Evolutionary conservation across 306 rosid genomes (phyloP), one percentile per base, ranked within the genome.

Genomic region (Citrullus amarus): DNA sequence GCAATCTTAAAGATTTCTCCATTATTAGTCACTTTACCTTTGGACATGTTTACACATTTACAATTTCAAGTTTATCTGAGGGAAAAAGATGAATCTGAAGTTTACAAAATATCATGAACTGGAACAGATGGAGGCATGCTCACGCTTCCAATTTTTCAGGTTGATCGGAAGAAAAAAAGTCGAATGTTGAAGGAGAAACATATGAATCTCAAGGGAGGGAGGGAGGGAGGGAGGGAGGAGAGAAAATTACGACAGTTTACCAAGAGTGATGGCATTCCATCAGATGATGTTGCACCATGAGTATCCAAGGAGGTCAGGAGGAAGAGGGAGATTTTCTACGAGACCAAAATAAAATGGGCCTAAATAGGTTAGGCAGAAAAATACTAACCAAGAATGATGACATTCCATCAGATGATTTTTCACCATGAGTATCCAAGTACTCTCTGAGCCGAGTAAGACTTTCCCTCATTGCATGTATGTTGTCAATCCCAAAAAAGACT

Each of bases 391-490:
- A 84, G 87, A 89, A 95, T 59, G 99, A 95, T 69, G 96, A 95
- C 96, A 86, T 86, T 88, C 99, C 99, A 85, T 95, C 99, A 5
- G 99, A 95, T 82, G 99, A 95, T 66, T 92, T 71, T 75, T 82
- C 87, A 13, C 99, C 99, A 86, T 95, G 86, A 72, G 93, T 90
- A 81, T 95, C 97, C 79, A 95, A 81, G 85, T 88, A 95, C 44
- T 95, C 99, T 85, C 97, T 90, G 15, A 95, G 93, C 83, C 97
- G 96, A 81, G 86, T 86, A 84, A 91, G 91, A 88, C 99, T 95
- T 18, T 95, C 99, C 78, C 99, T 88, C 99, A 95, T 95, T 7
- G 93, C 93, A 84, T 92, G 99, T 77, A 95, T 95, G 89, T 95
- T 95, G 87, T 95, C 99, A 84, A 95, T 91, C 84, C 99, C 99